Conservation (phyloP, 129 eudicot species). For the Lactuca saligna region DNA sequence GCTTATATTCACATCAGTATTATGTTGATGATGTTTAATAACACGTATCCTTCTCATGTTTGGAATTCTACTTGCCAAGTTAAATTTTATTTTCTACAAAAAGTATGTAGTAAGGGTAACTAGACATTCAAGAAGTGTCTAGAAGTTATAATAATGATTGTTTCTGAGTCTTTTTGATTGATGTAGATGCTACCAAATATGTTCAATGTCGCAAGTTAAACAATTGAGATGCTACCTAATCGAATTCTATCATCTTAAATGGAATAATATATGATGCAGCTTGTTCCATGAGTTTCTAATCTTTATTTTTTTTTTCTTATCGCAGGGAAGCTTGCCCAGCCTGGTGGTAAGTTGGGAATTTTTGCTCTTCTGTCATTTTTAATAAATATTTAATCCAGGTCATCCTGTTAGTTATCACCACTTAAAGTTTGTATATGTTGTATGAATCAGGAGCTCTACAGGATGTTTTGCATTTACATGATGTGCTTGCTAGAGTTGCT, state of each 20-base stretch:
- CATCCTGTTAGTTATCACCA: conserved; percentile 11
- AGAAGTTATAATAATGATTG: background rate
- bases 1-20: conserved; percentile 15
- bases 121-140: background rate
- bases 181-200: no score
- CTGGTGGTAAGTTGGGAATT: conserved; percentile 68
- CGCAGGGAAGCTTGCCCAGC: conserved; percentile 78
- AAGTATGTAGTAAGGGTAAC: conserved; percentile 1
- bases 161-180: background rate
- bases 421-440: conserved; percentile 18
- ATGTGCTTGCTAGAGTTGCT: conserved; percentile 98
- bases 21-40: conserved; percentile 1
- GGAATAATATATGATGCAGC: background rate
- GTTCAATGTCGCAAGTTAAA: background rate
- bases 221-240: background rate
- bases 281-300: conserved; percentile 22
- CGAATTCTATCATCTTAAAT: conserved; percentile 18
- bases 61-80: background rate
- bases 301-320: conserved; percentile 13
- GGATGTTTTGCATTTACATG: conserved; percentile 92
- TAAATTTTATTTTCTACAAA: conserved; percentile 4
- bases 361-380: conserved; percentile 6
- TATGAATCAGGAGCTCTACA: conserved; percentile 83
- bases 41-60: background rate
- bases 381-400: background rate